Percentiles rank a stretch among this genome's conserved stretches.
Evolutionary conservation across 1,139 yeast genomes (phyloP).

Genomic region (Debaryomyces sp.): DNA sequence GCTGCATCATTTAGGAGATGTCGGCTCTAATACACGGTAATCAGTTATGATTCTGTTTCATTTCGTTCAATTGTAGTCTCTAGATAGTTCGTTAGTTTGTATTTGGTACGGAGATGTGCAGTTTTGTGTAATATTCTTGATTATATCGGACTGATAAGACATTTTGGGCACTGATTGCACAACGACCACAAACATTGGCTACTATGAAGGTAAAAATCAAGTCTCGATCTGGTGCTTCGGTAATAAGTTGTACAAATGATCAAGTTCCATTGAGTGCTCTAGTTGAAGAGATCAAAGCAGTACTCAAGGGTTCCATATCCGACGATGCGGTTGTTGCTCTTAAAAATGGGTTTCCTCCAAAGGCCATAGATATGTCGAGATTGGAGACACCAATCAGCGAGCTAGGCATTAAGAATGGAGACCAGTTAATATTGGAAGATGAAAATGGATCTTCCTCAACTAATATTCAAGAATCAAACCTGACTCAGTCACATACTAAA

Average conservation of each 20-base stretch:
- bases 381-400: slow-evolving; percentile 26
- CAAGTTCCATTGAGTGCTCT: slow-evolving; percentile 18
- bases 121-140: neutral
- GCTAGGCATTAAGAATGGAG: slow-evolving; percentile 58
- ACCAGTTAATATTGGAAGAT: slow-evolving; percentile 49
- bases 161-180: neutral
- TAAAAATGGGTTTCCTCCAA: slow-evolving; percentile 66
- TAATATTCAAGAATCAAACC: slow-evolving; percentile 9
- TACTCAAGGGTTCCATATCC: slow-evolving; percentile 17
- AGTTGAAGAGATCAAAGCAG: slow-evolving; percentile 16
- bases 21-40: neutral
- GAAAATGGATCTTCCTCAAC: neutral
- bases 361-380: slow-evolving; percentile 34
- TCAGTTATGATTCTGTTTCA: neutral
- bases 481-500: neutral
- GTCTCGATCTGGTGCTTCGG: slow-evolving; percentile 20
- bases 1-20: neutral
- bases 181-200: neutral
- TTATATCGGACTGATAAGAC: neutral
- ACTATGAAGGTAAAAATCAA: slow-evolving; percentile 29
- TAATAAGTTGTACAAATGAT: slow-evolving; percentile 18
- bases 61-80: neutral
- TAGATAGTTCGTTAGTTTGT: neutral
- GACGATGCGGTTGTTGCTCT: slow-evolving; percentile 23
- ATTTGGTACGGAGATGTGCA: neutral